Evolutionary conservation across 1,139 yeast genomes (phyloP).

Genomic region (Pneumocystis wakefieldiae): DNA sequence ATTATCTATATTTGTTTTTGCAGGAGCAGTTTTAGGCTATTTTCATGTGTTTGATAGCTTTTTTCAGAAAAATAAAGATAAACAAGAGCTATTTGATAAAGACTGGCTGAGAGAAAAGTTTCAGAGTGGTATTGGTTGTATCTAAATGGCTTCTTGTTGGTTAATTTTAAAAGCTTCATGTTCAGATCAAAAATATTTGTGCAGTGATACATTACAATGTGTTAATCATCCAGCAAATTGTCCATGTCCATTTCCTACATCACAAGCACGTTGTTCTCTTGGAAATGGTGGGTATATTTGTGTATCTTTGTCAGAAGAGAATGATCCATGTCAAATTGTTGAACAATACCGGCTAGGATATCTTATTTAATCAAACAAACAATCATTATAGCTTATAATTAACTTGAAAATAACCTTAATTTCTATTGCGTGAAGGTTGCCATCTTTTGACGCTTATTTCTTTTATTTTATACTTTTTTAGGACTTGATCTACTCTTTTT

Average conservation of each 20-base stretch:
- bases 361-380: not conserved
- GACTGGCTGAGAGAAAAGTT: not conserved
- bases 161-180: not conserved
- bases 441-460: constrained; percentile 65
- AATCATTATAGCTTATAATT: not conserved
- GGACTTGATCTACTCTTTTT: constrained; percentile 22
- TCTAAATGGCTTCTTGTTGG: not conserved
- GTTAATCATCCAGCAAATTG: constrained; percentile 56
- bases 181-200: constrained; percentile 37
- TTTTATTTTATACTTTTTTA: constrained; percentile 35
- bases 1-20: not conserved
- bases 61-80: not conserved
- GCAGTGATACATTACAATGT: constrained; percentile 71
- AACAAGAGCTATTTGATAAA: not conserved
- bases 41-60: not conserved
- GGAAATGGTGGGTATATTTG: constrained; percentile 52
- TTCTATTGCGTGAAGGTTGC: constrained; percentile 73
- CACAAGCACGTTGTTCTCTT: constrained; percentile 75
- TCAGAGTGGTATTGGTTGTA: not conserved
- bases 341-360: constrained; percentile 26
- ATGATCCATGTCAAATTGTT: constrained; percentile 29
- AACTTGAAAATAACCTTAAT: constrained; percentile 24
- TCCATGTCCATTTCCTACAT: constrained; percentile 79
- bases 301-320: constrained; percentile 39
- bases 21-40: not conserved